Percentiles rank a stretch among this genome's conserved stretches.
These are phyloP conservation scores for Myochromella boudieri DNA, from an alignment of 768 basidiomycete species.

Conservation along the genomic window DNA sequence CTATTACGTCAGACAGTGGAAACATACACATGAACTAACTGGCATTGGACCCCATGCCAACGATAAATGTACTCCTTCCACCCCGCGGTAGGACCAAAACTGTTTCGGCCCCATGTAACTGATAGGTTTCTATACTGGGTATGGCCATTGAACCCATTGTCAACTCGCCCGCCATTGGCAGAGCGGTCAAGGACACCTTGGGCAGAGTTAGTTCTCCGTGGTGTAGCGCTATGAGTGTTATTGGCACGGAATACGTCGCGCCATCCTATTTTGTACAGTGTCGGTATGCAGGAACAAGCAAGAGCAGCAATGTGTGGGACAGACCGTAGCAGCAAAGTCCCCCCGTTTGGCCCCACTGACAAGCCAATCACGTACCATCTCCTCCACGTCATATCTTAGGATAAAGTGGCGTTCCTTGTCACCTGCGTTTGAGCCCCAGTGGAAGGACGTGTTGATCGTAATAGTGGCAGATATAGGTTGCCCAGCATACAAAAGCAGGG, in stretches of 20 bases:
- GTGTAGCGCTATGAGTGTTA: slow-evolving; percentile 85
- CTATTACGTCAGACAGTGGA: background rate
- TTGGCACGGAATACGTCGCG: slow-evolving; percentile 52
- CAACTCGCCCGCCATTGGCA: slow-evolving; percentile 49
- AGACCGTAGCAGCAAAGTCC: slow-evolving; percentile 72
- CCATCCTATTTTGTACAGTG: slow-evolving; percentile 51
- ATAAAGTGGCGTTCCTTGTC: slow-evolving; percentile 43
- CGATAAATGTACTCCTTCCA: slow-evolving; percentile 77
- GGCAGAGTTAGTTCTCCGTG: slow-evolving; percentile 82
- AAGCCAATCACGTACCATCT: slow-evolving; percentile 83
- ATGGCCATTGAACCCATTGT: slow-evolving; percentile 59
- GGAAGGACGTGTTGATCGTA: slow-evolving; percentile 69
- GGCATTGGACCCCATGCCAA: slow-evolving; percentile 61
- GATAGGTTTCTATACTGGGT: slow-evolving; percentile 77
- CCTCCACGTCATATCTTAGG: slow-evolving; percentile 81
- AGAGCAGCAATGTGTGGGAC: slow-evolving; percentile 16
- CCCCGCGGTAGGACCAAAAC: slow-evolving; percentile 82
- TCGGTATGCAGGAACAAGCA: background rate
- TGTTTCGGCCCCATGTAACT: slow-evolving; percentile 81
- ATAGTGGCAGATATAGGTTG: slow-evolving; percentile 77
- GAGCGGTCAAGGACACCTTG: slow-evolving; percentile 61
- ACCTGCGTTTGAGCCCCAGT: slow-evolving; percentile 61
- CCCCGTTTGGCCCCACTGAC: slow-evolving; percentile 88
- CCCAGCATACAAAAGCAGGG: slow-evolving; percentile 71
- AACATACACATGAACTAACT: background rate